phyloP scores from a whole-genome alignment of 2,329 filamentous ascomycete species.

The Neonectria faginata region DNA sequence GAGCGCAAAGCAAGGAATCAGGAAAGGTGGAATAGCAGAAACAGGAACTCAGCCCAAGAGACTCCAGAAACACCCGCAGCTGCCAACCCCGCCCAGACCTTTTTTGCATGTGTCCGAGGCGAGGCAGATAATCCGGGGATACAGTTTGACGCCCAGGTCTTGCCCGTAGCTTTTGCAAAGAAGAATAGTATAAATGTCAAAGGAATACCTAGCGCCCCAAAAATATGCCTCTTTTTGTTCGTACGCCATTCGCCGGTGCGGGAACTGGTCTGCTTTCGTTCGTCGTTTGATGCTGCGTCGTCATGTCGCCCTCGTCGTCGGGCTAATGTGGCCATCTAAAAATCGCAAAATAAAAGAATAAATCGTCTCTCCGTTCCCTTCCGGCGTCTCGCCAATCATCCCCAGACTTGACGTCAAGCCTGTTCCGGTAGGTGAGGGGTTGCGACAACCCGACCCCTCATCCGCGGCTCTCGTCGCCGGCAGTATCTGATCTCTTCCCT shows the following conservation, averaged over 20 bases:
- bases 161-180: slow-evolving; percentile 40
- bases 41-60: slow-evolving; percentile 22
- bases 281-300: slow-evolving; percentile 51
- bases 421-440: slow-evolving; percentile 39
- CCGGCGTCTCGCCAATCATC: slow-evolving; percentile 42
- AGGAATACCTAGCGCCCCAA: slow-evolving; percentile 53
- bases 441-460: slow-evolving; percentile 34
- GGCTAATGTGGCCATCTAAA: slow-evolving; percentile 43
- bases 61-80: slow-evolving; percentile 38
- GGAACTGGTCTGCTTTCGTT: slow-evolving; percentile 49
- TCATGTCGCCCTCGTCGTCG: slow-evolving; percentile 46
- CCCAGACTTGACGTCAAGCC: slow-evolving; percentile 37
- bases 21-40: slow-evolving; percentile 20
- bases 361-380: slow-evolving; percentile 41
- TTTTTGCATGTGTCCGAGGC: slow-evolving; percentile 6
- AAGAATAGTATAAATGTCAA: slow-evolving; percentile 51
- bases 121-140: slow-evolving; percentile 15
- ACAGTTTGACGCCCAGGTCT: slow-evolving; percentile 24
- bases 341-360: slow-evolving; percentile 43
- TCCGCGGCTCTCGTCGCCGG: slow-evolving; percentile 34
- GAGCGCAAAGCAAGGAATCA: slow-evolving; percentile 18
- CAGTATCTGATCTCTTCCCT: slow-evolving; percentile 18
- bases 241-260: slow-evolving; percentile 56
- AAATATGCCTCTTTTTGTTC: slow-evolving; percentile 53
- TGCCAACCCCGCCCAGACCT: slow-evolving; percentile 27